These are phyloP conservation scores for Pseudogymnoascus sp. DNA, from an alignment of 2,329 filamentous ascomycete species.

Conservation along the genomic window DNA sequence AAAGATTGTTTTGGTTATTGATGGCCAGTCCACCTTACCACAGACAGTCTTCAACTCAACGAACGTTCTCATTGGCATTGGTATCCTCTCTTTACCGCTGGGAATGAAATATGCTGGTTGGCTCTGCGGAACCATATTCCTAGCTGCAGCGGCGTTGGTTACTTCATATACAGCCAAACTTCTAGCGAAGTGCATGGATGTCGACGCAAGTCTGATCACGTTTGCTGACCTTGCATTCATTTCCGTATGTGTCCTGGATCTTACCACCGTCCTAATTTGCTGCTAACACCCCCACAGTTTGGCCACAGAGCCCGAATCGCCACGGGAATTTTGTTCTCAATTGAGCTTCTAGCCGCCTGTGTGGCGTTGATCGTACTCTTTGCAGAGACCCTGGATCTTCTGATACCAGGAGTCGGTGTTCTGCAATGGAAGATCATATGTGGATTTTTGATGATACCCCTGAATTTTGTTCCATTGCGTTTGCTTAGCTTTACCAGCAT, in stretches of 20 bases:
- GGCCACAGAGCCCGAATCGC: constrained; percentile 71
- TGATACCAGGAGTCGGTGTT: constrained; percentile 63
- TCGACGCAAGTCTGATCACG: constrained; percentile 77
- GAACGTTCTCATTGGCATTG: constrained; percentile 77
- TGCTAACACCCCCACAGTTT: constrained; percentile 37
- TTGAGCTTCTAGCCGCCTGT: constrained; percentile 81
- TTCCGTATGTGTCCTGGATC: constrained; percentile 34
- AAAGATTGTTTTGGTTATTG: constrained; percentile 71
- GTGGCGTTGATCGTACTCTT: constrained; percentile 91
- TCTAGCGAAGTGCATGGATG: constrained; percentile 79
- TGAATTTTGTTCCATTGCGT: constrained; percentile 77
- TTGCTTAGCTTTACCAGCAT: constrained; percentile 85
- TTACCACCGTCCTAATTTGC: background rate
- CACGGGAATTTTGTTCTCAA: constrained; percentile 76
- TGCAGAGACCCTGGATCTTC: constrained; percentile 72
- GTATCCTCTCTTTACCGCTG: constrained; percentile 78
- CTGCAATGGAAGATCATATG: constrained; percentile 80
- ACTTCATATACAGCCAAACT: constrained; percentile 83
- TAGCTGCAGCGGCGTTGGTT: constrained; percentile 63
- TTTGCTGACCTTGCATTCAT: constrained; percentile 91
- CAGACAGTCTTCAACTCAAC: constrained; percentile 94
- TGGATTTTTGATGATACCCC: constrained; percentile 65
- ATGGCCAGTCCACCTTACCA: constrained; percentile 89
- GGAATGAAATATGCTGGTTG: constrained; percentile 83
- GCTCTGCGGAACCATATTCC: constrained; percentile 69